Evolutionary conservation across 257 asterid genomes (phyloP).

Genomic region (Coffea canephora): DNA sequence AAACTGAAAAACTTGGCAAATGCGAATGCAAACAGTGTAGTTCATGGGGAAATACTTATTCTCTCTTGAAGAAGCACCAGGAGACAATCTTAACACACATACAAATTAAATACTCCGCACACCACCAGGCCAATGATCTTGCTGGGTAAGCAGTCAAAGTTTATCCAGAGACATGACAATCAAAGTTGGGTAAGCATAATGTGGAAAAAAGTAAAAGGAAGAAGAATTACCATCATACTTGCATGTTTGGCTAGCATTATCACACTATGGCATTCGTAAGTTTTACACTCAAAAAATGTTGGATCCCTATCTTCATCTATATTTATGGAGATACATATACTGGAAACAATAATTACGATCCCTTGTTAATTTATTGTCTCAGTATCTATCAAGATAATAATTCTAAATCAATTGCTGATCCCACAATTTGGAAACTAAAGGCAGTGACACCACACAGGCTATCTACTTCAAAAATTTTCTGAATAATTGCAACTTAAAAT

Average conservation of each 20-base stretch:
- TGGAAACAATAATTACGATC: not conserved
- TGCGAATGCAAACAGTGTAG: not conserved
- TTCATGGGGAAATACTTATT: not conserved
- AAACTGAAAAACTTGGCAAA: not conserved
- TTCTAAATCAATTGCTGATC: not conserved
- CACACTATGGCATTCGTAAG: not conserved
- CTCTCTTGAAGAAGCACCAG: not conserved
- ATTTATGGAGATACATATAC: too few relatives aligned
- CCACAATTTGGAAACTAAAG: not conserved
- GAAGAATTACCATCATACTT: not conserved
- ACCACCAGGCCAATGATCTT: not conserved
- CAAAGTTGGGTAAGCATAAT: not conserved
- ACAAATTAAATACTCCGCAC: not conserved
- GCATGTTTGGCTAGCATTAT: not conserved
- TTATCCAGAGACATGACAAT: not conserved
- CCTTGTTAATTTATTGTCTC: not conserved
- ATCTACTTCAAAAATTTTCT: not conserved
- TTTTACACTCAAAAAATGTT: not conserved
- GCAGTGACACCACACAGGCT: not conserved
- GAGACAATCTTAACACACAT: not conserved
- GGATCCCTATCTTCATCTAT: not conserved
- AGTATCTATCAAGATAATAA: not conserved
- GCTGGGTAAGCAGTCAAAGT: not conserved
- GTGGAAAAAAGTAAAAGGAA: not conserved
- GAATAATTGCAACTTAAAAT: conserved; percentile 1